phyloP scores from a whole-genome alignment of 768 basidiomycete species.

The Mycena albidolilacea region DNA sequence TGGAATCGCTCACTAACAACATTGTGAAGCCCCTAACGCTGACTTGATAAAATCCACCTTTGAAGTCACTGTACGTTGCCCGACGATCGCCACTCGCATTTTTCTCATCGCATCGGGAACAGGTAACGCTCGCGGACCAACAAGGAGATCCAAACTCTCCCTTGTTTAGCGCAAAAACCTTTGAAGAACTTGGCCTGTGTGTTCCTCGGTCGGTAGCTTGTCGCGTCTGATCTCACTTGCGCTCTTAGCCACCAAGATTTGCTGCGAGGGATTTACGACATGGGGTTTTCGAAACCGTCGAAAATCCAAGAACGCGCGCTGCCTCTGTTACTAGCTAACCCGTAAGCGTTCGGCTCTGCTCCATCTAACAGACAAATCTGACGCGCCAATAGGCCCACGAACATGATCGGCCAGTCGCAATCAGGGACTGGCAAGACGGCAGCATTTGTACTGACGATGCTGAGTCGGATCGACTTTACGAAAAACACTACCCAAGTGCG shows the following conservation, averaged over 20 bases:
- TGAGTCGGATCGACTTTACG: slow-evolving; percentile 91
- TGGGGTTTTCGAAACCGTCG: slow-evolving; percentile 97
- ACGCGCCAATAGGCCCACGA: slow-evolving; percentile 78
- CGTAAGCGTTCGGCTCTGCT: slow-evolving; percentile 66
- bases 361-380: background rate
- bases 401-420: slow-evolving; percentile 99
- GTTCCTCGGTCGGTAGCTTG: slow-evolving; percentile 47
- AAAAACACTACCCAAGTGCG: slow-evolving; percentile 86
- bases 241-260: slow-evolving; percentile 81
- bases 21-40: slow-evolving; percentile 46
- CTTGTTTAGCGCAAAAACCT: slow-evolving; percentile 91
- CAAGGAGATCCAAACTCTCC: slow-evolving; percentile 98
- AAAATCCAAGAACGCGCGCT: slow-evolving; percentile 99
- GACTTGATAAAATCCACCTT: slow-evolving; percentile 87
- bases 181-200: slow-evolving; percentile 95
- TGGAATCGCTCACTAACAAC: background rate
- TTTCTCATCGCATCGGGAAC: slow-evolving; percentile 21
- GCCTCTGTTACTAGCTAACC: slow-evolving; percentile 90
- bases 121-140: slow-evolving; percentile 98
- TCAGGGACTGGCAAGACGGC: slow-evolving; percentile 99
- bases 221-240: background rate
- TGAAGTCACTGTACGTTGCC: slow-evolving; percentile 78
- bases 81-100: slow-evolving; percentile 25
- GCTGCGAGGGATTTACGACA: slow-evolving; percentile 93
- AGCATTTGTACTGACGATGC: slow-evolving; percentile 97